Conservation (phyloP, 768 basidiomycete genomes). For the Termitomyces sp. region DNA sequence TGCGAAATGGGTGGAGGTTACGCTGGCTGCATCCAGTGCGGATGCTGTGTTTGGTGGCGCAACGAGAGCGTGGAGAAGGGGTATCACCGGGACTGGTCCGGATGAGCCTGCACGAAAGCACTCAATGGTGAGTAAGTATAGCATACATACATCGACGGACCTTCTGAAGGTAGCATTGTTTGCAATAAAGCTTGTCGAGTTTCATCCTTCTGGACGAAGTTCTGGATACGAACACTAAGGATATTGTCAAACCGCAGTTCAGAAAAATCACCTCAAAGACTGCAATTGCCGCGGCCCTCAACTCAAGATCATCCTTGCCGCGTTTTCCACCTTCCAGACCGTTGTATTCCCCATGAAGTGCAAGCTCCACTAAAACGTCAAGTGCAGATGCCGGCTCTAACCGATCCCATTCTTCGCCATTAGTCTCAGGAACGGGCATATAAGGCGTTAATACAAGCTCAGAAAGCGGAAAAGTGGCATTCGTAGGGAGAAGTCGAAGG, state of each 20-base stretch:
- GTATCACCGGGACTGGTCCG: slow-evolving; percentile 46
- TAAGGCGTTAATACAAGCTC: slow-evolving; percentile 67
- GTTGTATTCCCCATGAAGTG: slow-evolving; percentile 85
- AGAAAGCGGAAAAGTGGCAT: slow-evolving; percentile 56
- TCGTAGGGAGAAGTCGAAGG: slow-evolving; percentile 43
- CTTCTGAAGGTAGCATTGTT: slow-evolving; percentile 61
- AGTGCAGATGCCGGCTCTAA: slow-evolving; percentile 76
- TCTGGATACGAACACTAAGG: slow-evolving; percentile 31
- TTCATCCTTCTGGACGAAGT: slow-evolving; percentile 73
- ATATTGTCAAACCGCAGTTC: not conserved
- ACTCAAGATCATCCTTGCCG: slow-evolving; percentile 60
- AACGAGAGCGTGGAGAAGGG: slow-evolving; percentile 65
- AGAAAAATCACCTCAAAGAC: slow-evolving; percentile 69
- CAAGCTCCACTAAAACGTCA: slow-evolving; percentile 76
- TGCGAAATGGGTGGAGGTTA: slow-evolving; percentile 68
- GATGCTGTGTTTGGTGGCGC: slow-evolving; percentile 52
- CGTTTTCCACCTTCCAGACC: slow-evolving; percentile 55
- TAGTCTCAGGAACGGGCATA: slow-evolving; percentile 72
- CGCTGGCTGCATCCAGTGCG: slow-evolving; percentile 43
- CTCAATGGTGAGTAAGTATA: not conserved
- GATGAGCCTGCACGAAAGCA: slow-evolving; percentile 19
- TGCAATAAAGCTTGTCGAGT: slow-evolving; percentile 63
- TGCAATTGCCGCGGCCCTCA: slow-evolving; percentile 69
- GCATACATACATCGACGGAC: slow-evolving; percentile 13
- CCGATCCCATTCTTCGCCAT: slow-evolving; percentile 92